Percentiles rank a stretch among this genome's conserved stretches.
Evolutionary conservation across 2,329 filamentous ascomycete species (phyloP).

Genomic region (Chalara sp.): DNA sequence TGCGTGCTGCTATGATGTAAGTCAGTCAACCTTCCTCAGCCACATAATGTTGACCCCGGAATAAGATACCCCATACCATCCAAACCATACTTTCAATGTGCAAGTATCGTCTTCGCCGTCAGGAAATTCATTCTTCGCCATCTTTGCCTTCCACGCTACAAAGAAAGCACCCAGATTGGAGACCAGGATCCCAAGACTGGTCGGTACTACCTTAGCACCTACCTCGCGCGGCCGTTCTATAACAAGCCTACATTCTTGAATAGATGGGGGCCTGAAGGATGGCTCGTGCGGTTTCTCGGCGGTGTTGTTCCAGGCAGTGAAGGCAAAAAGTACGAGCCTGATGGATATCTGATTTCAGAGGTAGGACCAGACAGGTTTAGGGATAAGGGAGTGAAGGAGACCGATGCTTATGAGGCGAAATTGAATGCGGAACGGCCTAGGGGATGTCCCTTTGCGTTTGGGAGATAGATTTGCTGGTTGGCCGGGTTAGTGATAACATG

Average conservation of each 20-base stretch:
- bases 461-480: constrained; percentile 7
- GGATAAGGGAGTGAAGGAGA: constrained; percentile 43
- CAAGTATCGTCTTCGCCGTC: constrained; percentile 40
- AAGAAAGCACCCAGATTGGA: constrained; percentile 32
- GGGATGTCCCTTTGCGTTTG: constrained; percentile 39
- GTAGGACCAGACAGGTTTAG: constrained; percentile 53
- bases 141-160: constrained; percentile 51
- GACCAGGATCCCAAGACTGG: constrained; percentile 45
- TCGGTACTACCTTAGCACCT: constrained; percentile 42
- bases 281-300: constrained; percentile 37
- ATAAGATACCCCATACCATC: constrained; percentile 38
- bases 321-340: constrained; percentile 33
- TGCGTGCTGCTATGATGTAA: constrained; percentile 60
- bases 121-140: constrained; percentile 52
- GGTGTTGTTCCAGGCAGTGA: constrained; percentile 39
- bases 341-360: constrained; percentile 50
- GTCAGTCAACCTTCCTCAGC: constrained; percentile 15
- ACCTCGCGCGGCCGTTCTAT: constrained; percentile 61
- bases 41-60: background rate
- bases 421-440: constrained; percentile 31
- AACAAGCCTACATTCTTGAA: constrained; percentile 51
- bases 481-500: background rate
- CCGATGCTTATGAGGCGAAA: constrained; percentile 32
- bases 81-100: constrained; percentile 29
- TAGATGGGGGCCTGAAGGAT: constrained; percentile 53